Evolutionary conservation across 2,329 filamentous ascomycete species (phyloP).

Genomic region (Dryadomyces quercus-mongolicae): DNA sequence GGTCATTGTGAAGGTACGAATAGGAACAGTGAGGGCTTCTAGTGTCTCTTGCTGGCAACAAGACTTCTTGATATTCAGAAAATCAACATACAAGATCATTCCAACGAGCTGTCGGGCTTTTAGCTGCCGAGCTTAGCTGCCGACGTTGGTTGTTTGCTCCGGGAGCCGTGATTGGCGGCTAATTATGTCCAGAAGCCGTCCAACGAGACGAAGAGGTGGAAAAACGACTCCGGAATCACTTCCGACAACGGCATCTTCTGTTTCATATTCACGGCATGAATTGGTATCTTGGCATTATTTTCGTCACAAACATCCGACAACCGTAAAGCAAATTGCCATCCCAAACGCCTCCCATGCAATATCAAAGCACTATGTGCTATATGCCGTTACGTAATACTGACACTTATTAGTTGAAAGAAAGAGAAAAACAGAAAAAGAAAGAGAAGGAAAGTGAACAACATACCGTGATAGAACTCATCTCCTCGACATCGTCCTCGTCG

Average conservation of each 20-base stretch:
- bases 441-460: conserved; percentile 17
- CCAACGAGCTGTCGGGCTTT: too few species aligned
- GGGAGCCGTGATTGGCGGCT: neutral
- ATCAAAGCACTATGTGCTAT: neutral
- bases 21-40: conserved; percentile 7
- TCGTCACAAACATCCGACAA: too few species aligned
- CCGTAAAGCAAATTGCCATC: neutral
- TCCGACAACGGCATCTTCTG: neutral
- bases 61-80: too few species aligned
- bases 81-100: too few species aligned
- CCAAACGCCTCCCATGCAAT: neutral
- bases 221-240: neutral
- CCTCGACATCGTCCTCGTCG: conserved; percentile 37
- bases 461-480: conserved; percentile 68
- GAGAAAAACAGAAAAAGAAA: neutral
- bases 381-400: neutral
- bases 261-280: too few species aligned
- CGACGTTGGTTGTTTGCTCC: too few species aligned
- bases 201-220: neutral
- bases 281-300: too few species aligned
- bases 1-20: conserved; percentile 10
- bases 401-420: neutral
- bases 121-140: too few species aligned
- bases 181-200: neutral
- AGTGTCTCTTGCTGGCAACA: too few species aligned